These are phyloP conservation scores for Obelidium mucronatum DNA, from an alignment of 192 early-diverging fungal genomes.

Conservation along the genomic window DNA sequence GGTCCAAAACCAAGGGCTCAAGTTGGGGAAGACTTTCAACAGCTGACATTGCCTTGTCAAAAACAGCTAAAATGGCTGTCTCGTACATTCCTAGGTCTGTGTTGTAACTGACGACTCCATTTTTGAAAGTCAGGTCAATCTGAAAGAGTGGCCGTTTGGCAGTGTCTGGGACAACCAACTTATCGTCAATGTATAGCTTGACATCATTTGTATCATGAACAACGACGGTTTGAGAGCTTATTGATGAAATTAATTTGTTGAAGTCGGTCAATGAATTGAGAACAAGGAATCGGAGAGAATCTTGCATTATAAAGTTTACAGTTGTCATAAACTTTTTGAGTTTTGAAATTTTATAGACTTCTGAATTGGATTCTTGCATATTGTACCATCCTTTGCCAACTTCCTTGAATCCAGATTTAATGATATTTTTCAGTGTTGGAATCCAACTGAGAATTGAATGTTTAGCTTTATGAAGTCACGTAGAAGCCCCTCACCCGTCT, in stretches of 20 bases:
- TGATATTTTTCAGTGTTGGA: constrained; percentile 51
- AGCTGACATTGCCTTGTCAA: constrained; percentile 62
- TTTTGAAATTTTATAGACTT: constrained; percentile 68
- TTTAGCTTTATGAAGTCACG: background rate
- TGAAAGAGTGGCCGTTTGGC: constrained; percentile 59
- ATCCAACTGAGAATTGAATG: constrained; percentile 56
- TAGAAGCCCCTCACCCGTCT: constrained; percentile 51
- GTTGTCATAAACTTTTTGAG: constrained; percentile 66
- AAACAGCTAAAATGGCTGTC: constrained; percentile 48
- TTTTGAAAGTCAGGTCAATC: constrained; percentile 61
- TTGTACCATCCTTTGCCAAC: constrained; percentile 75
- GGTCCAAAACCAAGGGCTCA: constrained; percentile 64
- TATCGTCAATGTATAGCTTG: constrained; percentile 41
- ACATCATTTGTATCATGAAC: constrained; percentile 64
- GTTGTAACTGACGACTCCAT: constrained; percentile 60
- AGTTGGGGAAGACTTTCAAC: constrained; percentile 64
- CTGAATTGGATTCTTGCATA: constrained; percentile 65
- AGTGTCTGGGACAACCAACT: constrained; percentile 47
- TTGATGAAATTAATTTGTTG: constrained; percentile 50
- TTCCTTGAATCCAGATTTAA: constrained; percentile 63
- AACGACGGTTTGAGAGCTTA: constrained; percentile 55
- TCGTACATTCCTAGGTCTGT: constrained; percentile 55
- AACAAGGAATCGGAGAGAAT: constrained; percentile 62
- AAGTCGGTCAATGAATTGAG: constrained; percentile 63
- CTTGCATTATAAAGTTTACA: constrained; percentile 72